Base-by-base conservation (phyloP, 805 yeast genomes). In the Yamadazyma nakazawae region DNA sequence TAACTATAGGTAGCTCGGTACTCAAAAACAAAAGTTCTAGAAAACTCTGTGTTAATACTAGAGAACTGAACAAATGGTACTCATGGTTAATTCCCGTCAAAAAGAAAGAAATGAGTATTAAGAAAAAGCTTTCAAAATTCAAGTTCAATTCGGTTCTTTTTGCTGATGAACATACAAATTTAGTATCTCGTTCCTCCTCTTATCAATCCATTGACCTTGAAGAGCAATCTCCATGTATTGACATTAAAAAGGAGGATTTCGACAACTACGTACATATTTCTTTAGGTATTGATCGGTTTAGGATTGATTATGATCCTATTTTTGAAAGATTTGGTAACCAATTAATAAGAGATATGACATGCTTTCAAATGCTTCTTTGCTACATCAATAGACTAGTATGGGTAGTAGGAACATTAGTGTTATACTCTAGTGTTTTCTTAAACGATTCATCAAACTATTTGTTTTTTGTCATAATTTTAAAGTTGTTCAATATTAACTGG, bases 401-500 rank as follows among this genome's bases (percentile, higher is more conserved):
- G 63, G 50, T 54, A 11, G 19, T 51, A 11, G 37, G 49, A 12
- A 44, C 53, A 9, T 46, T 60, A n/a, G n/a, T 51, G 5, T 31
- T 48, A 2, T 50, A 46, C 36, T 47, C 54, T 14, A 41, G 41
- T 17, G 35, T 42, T 8, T 53, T 48, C 41, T 39, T 51, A 28
- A 40, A 43, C 19, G 39, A 40, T 9, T 28, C 34, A 17, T 10
- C 24, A 10, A 45, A 51, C 28, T 46, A 37, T 36, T 17, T 49
- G n/a, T 13, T 46, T 12, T 16, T 48, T 14, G 34, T 54, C 10
- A 13, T 50, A 17, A 30, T 48, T 5, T 43, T 51, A 19, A 57
- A 51, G 38, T 42, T 63, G 35, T 61, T 63, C 50, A 59, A 55
- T 40, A 35, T 47, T 35, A 64, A 63, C 44, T 53, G 50, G 51